phyloP scores from a whole-genome alignment of 2,329 filamentous ascomycete species.

The Emergomyces orientalis region DNA sequence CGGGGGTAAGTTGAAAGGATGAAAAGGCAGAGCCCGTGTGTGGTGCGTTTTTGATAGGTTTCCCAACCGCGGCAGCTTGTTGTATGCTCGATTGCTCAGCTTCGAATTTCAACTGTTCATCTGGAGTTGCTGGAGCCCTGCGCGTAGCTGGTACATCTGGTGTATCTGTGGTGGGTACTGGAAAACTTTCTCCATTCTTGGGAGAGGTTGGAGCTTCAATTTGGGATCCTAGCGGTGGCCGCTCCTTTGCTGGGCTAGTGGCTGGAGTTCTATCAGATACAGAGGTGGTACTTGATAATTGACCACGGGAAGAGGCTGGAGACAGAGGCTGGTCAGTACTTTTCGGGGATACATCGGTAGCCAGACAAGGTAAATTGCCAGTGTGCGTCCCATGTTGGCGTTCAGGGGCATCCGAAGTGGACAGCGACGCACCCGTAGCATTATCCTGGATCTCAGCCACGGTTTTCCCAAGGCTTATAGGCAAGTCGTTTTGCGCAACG shows the following conservation, averaged over 20 bases:
- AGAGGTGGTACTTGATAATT: conserved; percentile 6
- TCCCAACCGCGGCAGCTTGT: background rate
- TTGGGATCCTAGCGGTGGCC: conserved; percentile 33
- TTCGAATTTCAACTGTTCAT: conserved; percentile 50
- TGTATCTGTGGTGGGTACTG: conserved; percentile 19
- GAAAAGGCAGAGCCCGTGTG: background rate
- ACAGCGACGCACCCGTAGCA: conserved; percentile 7
- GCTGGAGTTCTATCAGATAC: conserved; percentile 5
- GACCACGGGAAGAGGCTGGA: conserved; percentile 8
- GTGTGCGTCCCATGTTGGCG: background rate
- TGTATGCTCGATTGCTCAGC: conserved; percentile 41
- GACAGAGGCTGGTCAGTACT: conserved; percentile 17
- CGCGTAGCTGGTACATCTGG: conserved; percentile 18
- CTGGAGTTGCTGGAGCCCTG: conserved; percentile 43
- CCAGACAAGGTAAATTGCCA: background rate
- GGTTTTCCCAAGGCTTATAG: background rate
- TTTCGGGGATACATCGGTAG: conserved; percentile 1
- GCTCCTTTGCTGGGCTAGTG: conserved; percentile 36
- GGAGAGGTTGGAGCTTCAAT: conserved; percentile 1
- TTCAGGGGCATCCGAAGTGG: background rate
- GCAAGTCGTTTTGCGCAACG: background rate
- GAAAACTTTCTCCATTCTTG: background rate
- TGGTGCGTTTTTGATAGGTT: background rate
- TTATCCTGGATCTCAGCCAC: background rate
- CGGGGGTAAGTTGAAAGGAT: conserved; percentile 2